Evolutionary conservation across 805 yeast genomes (phyloP).

Genomic region (Nakazawaea anatomiae): DNA sequence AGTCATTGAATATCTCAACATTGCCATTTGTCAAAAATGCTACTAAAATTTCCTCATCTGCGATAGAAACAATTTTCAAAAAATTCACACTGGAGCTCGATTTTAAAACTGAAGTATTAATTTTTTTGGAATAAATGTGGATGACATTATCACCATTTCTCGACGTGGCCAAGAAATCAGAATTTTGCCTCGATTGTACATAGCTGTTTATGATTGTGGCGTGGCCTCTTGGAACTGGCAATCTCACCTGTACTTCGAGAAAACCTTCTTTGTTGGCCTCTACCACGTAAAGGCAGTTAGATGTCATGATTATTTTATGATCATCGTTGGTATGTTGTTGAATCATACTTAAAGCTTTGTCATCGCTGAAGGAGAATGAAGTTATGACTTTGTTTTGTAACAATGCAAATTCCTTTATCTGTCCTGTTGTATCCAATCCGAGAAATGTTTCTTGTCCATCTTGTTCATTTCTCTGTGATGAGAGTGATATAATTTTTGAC

Average conservation of each 20-base stretch:
- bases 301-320: constrained; percentile 21
- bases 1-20: constrained; percentile 24
- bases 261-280: constrained; percentile 17
- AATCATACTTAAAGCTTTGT: constrained; percentile 16
- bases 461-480: constrained; percentile 10
- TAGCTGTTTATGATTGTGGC: constrained; percentile 27
- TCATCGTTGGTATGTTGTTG: constrained; percentile 22
- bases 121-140: constrained; percentile 27
- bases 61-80: constrained; percentile 19
- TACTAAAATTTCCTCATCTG: constrained; percentile 19
- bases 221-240: constrained; percentile 27
- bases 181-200: constrained; percentile 24
- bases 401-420: constrained; percentile 18
- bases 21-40: constrained; percentile 26
- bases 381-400: constrained; percentile 18
- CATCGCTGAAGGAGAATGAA: constrained; percentile 14
- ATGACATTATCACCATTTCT: constrained; percentile 24
- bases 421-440: constrained; percentile 23
- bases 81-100: constrained; percentile 26
- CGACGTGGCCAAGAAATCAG: constrained; percentile 29
- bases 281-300: constrained; percentile 23
- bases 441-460: constrained; percentile 16
- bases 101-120: constrained; percentile 25
- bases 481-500: constrained; percentile 21
- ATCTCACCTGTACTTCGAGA: constrained; percentile 25